Evolutionary conservation across 352 stramenopile species (phyloP).

Genomic region (Aphanomyces euteiches): DNA sequence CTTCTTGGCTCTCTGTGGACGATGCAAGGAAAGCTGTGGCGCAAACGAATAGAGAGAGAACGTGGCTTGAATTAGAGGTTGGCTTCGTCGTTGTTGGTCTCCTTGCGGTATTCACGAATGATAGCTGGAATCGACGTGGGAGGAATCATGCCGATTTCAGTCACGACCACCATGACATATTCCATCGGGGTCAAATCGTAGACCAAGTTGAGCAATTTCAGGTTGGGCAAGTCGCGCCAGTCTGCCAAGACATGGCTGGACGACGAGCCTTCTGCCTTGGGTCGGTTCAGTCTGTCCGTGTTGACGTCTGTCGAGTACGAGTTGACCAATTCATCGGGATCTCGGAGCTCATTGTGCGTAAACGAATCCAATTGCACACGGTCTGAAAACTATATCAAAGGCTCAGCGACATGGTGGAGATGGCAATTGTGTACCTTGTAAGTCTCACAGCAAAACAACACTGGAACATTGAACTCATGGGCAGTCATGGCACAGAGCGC

Average conservation of each 20-base stretch:
- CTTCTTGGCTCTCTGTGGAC: too few relatives aligned
- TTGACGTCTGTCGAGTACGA: conserved; percentile 46
- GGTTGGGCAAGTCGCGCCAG: conserved; percentile 66
- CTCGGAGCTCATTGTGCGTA: conserved; percentile 96
- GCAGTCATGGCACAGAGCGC: conserved; percentile 91
- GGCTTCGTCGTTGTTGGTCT: conserved; percentile 35
- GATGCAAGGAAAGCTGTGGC: too few relatives aligned
- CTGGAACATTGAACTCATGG: conserved; percentile 88
- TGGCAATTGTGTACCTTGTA: conserved; percentile 90
- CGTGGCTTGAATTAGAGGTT: background rate
- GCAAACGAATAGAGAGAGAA: too few relatives aligned
- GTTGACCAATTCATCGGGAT: conserved; percentile 86
- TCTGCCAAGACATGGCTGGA: conserved; percentile 66
- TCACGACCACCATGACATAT: conserved; percentile 96
- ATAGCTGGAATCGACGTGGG: conserved; percentile 96
- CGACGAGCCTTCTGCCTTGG: conserved; percentile 38
- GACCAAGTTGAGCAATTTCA: conserved; percentile 84
- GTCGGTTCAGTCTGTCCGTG: conserved; percentile 22
- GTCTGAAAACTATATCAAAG: conserved; percentile 60
- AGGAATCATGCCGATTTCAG: conserved; percentile 97
- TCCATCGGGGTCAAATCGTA: conserved; percentile 96
- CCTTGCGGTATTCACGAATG: conserved; percentile 89
- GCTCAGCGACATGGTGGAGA: background rate
- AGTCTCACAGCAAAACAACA: conserved; percentile 98
- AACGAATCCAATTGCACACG: conserved; percentile 97